These are phyloP conservation scores for Solanum etuberosum DNA, from an alignment of 257 asterid species.

Conservation along the genomic window DNA sequence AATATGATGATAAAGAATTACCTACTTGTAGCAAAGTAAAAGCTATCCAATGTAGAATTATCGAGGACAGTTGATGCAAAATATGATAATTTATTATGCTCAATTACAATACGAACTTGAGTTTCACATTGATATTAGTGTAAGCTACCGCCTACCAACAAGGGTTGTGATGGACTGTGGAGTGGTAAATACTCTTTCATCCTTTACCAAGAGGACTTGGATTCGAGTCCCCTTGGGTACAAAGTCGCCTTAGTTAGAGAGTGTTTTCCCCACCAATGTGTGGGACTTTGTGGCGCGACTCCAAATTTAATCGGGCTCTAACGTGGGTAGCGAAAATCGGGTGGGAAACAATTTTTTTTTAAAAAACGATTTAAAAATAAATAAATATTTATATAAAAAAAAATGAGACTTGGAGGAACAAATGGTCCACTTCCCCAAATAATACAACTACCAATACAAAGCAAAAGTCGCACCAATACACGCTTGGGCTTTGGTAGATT, in stretches of 20 bases:
- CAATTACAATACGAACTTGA: not conserved
- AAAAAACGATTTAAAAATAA: no score
- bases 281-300: no score
- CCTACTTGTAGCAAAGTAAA: not conserved
- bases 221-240: no score
- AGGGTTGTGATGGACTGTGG: not conserved
- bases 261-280: no score
- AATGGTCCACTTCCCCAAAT: not conserved
- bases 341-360: not conserved
- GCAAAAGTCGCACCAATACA: not conserved
- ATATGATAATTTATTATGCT: no score
- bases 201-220: rapidly evolving
- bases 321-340: no score
- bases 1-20: not conserved
- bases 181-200: no score
- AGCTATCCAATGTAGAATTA: not conserved
- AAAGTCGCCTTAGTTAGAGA: no score
- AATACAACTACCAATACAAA: not conserved
- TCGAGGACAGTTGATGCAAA: not conserved
- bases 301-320: no score
- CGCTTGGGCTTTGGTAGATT: not conserved
- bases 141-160: not conserved
- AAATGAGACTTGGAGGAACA: not conserved
- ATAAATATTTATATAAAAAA: no score
- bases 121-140: not conserved